Conservation (phyloP, 305 asterid species). For the Caryopteris hybrid region DNA sequence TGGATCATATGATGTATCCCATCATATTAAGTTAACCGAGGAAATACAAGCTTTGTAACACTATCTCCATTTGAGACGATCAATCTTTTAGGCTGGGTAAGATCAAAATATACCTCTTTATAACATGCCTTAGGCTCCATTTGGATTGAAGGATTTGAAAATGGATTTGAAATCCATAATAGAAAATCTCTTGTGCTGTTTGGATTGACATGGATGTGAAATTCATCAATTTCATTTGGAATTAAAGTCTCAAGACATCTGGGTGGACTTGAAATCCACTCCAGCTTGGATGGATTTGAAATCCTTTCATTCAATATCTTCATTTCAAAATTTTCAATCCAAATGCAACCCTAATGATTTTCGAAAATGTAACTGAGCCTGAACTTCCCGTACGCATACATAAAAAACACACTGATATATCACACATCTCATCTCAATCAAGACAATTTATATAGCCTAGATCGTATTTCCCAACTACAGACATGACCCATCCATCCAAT, state of each 20-base stretch:
- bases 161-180: too few relatives aligned
- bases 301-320: too few relatives aligned
- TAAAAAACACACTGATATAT: background rate
- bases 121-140: background rate
- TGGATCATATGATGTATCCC: conserved; percentile 2
- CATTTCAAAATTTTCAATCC: too few relatives aligned
- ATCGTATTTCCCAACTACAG: background rate
- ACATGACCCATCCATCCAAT: background rate
- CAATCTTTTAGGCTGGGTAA: background rate
- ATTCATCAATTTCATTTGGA: too few relatives aligned
- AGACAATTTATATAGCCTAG: background rate
- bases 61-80: background rate
- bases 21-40: background rate
- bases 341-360: too few relatives aligned
- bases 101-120: background rate
- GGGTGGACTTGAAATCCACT: too few relatives aligned
- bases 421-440: background rate
- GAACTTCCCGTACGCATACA: background rate
- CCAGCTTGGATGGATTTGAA: too few relatives aligned
- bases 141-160: too few relatives aligned
- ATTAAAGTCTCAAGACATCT: too few relatives aligned
- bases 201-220: too few relatives aligned
- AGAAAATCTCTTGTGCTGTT: too few relatives aligned
- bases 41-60: background rate
- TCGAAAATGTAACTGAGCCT: background rate